Evolutionary conservation across 129 eudicot genomes (phyloP), one percentile per base, ranked within the genome.

Genomic region (Escallonia herrerae): DNA sequence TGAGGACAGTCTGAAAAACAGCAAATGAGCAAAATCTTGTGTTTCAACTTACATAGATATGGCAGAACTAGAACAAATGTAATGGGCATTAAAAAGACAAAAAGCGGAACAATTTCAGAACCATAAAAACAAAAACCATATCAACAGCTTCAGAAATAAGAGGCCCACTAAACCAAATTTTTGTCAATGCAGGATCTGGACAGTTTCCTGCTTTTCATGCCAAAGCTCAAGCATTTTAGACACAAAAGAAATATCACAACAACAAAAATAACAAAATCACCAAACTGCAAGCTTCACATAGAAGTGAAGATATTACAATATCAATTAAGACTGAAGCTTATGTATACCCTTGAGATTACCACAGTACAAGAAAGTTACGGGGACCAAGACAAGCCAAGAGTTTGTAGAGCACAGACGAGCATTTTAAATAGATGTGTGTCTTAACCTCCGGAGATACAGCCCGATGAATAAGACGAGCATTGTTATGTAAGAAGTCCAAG

Each of bases 361-460:
- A 22, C 33, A 22, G 33, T 22, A 22, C 33, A 53, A 53, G 58
- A 53, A 53, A 53, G 33, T n/a, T 53, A n/a, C 22, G 33, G 33
- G 33, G 33, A 22, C 0, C 13, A 53, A 4, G 58, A 53, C 22
- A n/a, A 53, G 4, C 9, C 49, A 45, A 5, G 49, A 5, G 49
- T 45, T 15, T 53, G 22, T n/a, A 53, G 15, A 53, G 54, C 7
- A 53, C 58, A 53, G 22, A 11, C 22, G 2, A 14, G 7, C 33
- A 53, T 53, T 7, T 6, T 40, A n/a, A 22, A 22, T 22, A 14
- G 49, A 43, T 3, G 40, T 13, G 5, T 9, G 65, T 71, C 50
- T 67, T 70, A 72, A 93, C 98, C 98, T 93, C 96, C 48, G 98
- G 98, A 43, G 96, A 83, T 48, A 93, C 70, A 59, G 91, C 81